Base-by-base conservation (phyloP, 257 asterid genomes). In the Handroanthus guayacan region DNA sequence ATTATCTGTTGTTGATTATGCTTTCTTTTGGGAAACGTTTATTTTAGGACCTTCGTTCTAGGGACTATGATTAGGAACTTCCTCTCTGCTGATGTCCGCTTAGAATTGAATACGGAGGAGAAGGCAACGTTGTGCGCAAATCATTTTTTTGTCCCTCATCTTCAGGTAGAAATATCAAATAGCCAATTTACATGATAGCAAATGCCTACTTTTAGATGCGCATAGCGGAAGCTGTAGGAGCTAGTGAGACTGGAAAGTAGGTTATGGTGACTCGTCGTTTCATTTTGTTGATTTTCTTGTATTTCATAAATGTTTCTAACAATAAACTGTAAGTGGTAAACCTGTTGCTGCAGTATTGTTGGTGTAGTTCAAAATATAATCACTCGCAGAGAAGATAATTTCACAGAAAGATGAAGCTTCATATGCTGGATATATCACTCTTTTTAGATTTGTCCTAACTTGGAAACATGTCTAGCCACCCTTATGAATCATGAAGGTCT, bases 1-100 rank as follows among this genome's bases (percentile, higher is more conserved):
- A 51, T 77, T 71, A 64, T 54, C 36, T 52, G 20, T 31, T 63
- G 65, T 67, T 9, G 54, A 20, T 36, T 44, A 9, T 41, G 63
- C 37, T 31, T 67, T 17, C 54, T 12, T 9, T 14, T 17, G 14
- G 54, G 39, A 9, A 20, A 47, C 10, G 63, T 9, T 44, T 18
- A 13, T 9, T 5, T 9, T 5, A 62, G 60, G 20, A 39, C 14
- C 25, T 60, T 25, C n/a, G 3, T 36, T 68, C 25, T 13, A 65
- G 57, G 60, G 61, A 60, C 38, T 36, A 13, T 64, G 12, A 25
- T 69, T 25, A 25, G 31, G 31, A 25, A 48, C 14, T 1, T 47
- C 17, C 20, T 41, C 50, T 41, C 3, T 41, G 13, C 9, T 70
- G 47, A 71, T 63, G 36, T 18, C 38, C 14, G 36, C 7, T n/a